Conservation (phyloP, 1,139 yeast genomes). For the Taphrina deformans region DNA sequence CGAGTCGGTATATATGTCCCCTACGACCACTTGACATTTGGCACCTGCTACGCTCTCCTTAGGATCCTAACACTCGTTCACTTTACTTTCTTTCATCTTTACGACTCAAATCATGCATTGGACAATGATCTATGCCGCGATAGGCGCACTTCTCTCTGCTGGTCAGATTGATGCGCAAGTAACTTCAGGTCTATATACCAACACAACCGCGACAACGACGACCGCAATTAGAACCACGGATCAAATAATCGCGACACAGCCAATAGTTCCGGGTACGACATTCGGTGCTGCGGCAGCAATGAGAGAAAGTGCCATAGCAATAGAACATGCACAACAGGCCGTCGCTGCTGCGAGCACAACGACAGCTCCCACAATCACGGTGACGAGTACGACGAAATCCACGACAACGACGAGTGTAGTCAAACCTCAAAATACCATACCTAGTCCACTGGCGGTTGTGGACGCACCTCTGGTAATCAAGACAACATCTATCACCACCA, state of each 20-base stretch:
- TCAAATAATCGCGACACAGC: background rate
- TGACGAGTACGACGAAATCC: background rate
- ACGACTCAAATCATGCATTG: background rate
- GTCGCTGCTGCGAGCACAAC: background rate
- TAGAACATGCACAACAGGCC: background rate
- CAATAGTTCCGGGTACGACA: slow-evolving; percentile 1
- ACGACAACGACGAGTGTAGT: background rate
- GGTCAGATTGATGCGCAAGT: background rate
- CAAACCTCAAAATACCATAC: background rate
- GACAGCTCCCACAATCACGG: background rate
- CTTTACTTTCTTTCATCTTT: background rate
- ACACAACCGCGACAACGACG: background rate
- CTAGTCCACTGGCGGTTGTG: background rate
- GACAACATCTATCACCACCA: background rate
- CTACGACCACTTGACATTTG: background rate
- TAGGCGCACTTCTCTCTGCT: background rate
- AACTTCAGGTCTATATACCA: background rate
- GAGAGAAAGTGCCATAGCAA: slow-evolving; percentile 6
- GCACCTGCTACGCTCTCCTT: background rate
- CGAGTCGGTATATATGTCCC: slow-evolving; percentile 1
- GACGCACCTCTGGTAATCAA: background rate
- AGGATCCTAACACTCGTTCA: background rate
- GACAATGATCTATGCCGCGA: background rate
- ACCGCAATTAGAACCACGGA: background rate
- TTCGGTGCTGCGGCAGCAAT: slow-evolving; percentile 21